phyloP scores from a whole-genome alignment of 2,329 filamentous ascomycete species.

The Trichophyton equinum region DNA sequence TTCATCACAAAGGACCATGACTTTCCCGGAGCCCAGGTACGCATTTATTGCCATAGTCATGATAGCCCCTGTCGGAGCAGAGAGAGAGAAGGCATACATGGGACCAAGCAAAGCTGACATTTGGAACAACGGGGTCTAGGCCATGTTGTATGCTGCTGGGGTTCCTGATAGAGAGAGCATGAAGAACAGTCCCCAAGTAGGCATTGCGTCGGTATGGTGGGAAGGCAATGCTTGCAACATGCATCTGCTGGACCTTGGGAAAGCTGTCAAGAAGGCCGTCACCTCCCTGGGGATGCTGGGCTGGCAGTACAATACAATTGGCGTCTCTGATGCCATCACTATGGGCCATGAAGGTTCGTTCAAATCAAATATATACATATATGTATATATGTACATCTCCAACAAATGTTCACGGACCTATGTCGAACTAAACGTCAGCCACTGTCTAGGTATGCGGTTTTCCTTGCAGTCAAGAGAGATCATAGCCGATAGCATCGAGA shows the following conservation, averaged over 20 bases:
- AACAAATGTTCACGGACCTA: neutral
- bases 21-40: conserved; percentile 77
- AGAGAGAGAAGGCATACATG: neutral
- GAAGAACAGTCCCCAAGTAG: conserved; percentile 83
- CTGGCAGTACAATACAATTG: conserved; percentile 90
- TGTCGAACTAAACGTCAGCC: neutral
- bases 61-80: neutral
- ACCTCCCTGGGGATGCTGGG: conserved; percentile 75
- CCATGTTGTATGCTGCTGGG: conserved; percentile 90
- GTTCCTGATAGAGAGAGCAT: conserved; percentile 72
- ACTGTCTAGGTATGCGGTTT: conserved; percentile 67
- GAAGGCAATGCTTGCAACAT: conserved; percentile 89
- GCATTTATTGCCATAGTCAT: conserved; percentile 11
- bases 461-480: conserved; percentile 82
- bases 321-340: conserved; percentile 82
- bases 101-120: neutral
- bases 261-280: conserved; percentile 71
- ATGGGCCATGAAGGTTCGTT: conserved; percentile 77
- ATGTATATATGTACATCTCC: neutral
- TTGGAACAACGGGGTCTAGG: conserved; percentile 37
- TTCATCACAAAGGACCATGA: conserved; percentile 75
- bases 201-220: conserved; percentile 90
- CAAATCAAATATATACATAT: neutral
- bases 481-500: conserved; percentile 90
- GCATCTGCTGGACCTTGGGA: conserved; percentile 71